These are phyloP conservation scores for Ophiobolus disseminans DNA, from an alignment of 2,329 filamentous ascomycete genomes.

Conservation along the genomic window DNA sequence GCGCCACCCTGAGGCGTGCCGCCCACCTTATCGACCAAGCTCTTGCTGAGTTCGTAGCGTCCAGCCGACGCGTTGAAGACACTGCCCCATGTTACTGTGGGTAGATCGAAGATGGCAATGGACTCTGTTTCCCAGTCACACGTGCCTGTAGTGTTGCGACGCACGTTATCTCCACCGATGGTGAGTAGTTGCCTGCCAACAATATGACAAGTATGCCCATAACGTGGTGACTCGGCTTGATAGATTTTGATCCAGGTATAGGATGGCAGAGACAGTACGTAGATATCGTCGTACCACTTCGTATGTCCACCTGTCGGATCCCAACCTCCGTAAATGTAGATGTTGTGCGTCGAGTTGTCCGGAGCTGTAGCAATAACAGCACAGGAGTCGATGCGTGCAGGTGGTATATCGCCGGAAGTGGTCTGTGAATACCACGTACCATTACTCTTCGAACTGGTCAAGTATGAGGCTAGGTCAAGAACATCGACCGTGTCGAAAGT, in stretches of 20 bases:
- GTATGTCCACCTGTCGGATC: conserved; percentile 38
- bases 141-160: conserved; percentile 7
- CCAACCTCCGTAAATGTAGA: conserved; percentile 58
- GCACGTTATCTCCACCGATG: conserved; percentile 55
- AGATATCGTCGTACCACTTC: conserved; percentile 54
- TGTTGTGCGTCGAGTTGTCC: conserved; percentile 58
- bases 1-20: conserved; percentile 15
- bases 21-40: conserved; percentile 13
- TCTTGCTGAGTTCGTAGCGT: conserved; percentile 8
- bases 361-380: conserved; percentile 49
- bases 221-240: conserved; percentile 45
- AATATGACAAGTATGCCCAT: conserved; percentile 53
- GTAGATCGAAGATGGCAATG: conserved; percentile 21
- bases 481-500: conserved; percentile 48
- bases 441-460: conserved; percentile 31
- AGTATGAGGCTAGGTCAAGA: conserved; percentile 48
- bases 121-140: conserved; percentile 29
- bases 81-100: conserved; percentile 20
- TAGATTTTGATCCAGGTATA: conserved; percentile 55
- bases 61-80: conserved; percentile 43
- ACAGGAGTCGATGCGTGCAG: conserved; percentile 55
- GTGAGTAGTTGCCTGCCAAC: conserved; percentile 53
- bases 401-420: conserved; percentile 52
- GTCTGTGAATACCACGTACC: conserved; percentile 54
- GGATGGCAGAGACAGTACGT: conserved; percentile 55